These are phyloP conservation scores for Blastobotrys proliferans DNA, from an alignment of 1,139 yeast genomes.

Conservation along the genomic window DNA sequence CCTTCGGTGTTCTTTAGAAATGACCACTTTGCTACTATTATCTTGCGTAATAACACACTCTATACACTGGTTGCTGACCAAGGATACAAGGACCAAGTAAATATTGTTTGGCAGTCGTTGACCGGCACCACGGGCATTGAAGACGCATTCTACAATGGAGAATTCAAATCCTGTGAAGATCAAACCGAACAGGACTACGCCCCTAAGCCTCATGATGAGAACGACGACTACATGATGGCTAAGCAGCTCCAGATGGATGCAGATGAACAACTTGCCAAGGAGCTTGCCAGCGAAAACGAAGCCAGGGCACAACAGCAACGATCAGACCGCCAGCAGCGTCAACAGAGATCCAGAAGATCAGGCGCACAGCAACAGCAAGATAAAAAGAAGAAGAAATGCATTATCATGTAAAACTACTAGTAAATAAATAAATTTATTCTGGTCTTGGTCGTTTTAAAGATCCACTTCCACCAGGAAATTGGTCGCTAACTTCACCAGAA, in stretches of 20 bases:
- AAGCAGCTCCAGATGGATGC: slow-evolving; percentile 59
- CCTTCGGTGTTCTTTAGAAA: slow-evolving; percentile 74
- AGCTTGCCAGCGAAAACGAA: slow-evolving; percentile 16
- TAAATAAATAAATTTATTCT: no score
- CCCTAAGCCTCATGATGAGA: slow-evolving; percentile 10
- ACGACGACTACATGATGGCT: slow-evolving; percentile 45
- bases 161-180: slow-evolving; percentile 24
- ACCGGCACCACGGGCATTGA: slow-evolving; percentile 60
- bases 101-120: slow-evolving; percentile 74
- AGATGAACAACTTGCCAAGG: slow-evolving; percentile 49
- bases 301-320: slow-evolving; percentile 9
- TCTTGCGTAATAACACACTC: slow-evolving; percentile 48
- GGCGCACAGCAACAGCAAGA: slow-evolving; percentile 11
- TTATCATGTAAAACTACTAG: slow-evolving; percentile 5
- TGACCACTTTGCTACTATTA: slow-evolving; percentile 75
- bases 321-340: not conserved
- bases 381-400: slow-evolving; percentile 3
- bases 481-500: not conserved
- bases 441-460: no score
- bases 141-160: slow-evolving; percentile 63
- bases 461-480: no score
- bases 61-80: slow-evolving; percentile 72
- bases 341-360: not conserved
- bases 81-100: slow-evolving; percentile 48
- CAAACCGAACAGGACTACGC: slow-evolving; percentile 7